phyloP scores from a whole-genome alignment of 2,329 filamentous ascomycete genomes.

The Aspergillus chevalieri region DNA sequence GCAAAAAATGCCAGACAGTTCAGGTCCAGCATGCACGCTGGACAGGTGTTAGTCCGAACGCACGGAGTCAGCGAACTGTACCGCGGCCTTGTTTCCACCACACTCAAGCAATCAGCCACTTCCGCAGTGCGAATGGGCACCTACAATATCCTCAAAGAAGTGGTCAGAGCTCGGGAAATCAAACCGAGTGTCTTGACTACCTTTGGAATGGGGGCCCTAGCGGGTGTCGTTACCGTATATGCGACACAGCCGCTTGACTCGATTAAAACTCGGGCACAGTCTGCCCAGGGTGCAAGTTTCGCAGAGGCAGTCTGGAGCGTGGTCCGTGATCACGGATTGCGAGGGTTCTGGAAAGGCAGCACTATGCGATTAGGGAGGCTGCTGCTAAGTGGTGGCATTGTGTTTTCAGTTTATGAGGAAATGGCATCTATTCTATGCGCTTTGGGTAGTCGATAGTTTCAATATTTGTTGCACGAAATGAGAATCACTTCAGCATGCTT shows the following conservation, averaged over 20 bases:
- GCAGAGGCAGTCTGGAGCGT: constrained; percentile 52
- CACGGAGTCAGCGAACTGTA: constrained; percentile 54
- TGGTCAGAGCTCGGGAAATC: constrained; percentile 44
- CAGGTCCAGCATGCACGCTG: constrained; percentile 47
- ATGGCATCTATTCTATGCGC: constrained; percentile 18
- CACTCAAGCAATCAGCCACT: constrained; percentile 56
- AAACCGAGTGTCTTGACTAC: constrained; percentile 48
- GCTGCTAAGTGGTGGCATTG: constrained; percentile 60
- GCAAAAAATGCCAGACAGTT: constrained; percentile 48
- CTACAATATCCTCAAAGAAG: constrained; percentile 60
- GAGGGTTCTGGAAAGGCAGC: constrained; percentile 61
- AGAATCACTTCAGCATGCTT: no score
- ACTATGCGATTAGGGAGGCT: constrained; percentile 61
- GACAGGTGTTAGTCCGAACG: constrained; percentile 44
- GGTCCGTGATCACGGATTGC: constrained; percentile 51
- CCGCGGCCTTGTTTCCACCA: constrained; percentile 54
- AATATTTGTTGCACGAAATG: no score
- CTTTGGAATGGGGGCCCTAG: constrained; percentile 57
- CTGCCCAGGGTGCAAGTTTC: constrained; percentile 52
- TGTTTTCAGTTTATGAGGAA: constrained; percentile 59
- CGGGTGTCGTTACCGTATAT: constrained; percentile 49
- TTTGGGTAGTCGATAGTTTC: no score
- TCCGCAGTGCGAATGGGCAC: constrained; percentile 58
- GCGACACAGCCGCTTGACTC: constrained; percentile 23
- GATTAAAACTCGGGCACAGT: constrained; percentile 56